Evolutionary conservation across 805 yeast genomes (phyloP), one percentile per base, ranked within the genome.

Genomic region (Suhomyces sp.): DNA sequence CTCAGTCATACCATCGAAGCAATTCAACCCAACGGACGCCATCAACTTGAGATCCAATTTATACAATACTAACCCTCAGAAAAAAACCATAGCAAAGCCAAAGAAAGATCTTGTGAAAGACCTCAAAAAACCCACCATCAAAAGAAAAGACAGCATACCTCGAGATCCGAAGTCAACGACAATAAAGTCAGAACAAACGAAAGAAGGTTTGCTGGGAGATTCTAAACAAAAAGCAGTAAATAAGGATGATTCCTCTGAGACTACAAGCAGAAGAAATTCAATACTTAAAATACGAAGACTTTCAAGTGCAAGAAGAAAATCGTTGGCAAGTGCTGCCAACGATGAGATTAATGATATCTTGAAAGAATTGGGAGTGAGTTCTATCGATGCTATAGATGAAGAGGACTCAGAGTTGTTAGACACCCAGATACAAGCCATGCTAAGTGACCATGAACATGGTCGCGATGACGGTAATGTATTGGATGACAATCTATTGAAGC

Each of bases 21-120:
- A 70, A 17, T 66, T 76, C 38, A 77, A 77, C 43, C 83, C 83
- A n/a, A 58, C 74, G 3, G 83, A 79, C 53, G 84, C 82, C 2
- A 70, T 77, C 24, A 74, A 77, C 35, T 54, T 79, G 46, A 68
- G 79, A 46, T 65, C 77, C 3, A 68, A 74, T 12, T 59, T 77
- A 7, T 75, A 74, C 44, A 39, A 28, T 26, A 40, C 16, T 13
- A 33, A 32, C 14, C 28, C 20, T 16, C 31, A 34, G 26, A 33
- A 38, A 19, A 26, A 29, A 2, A 17, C 21, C 11, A 17, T 13
- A 21, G 9, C 13, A n/a, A 20, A 15, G n/a, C 25, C 25, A 10
- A 33, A 28, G 12, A 35, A 36, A 17, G 29, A 25, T 15, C 16
- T 16, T 10, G 15, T 14, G 23, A 20, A 20, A 28, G 13, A 17